Conservation (phyloP, 2,329 filamentous ascomycete species). For the Fusarium napiforme region DNA sequence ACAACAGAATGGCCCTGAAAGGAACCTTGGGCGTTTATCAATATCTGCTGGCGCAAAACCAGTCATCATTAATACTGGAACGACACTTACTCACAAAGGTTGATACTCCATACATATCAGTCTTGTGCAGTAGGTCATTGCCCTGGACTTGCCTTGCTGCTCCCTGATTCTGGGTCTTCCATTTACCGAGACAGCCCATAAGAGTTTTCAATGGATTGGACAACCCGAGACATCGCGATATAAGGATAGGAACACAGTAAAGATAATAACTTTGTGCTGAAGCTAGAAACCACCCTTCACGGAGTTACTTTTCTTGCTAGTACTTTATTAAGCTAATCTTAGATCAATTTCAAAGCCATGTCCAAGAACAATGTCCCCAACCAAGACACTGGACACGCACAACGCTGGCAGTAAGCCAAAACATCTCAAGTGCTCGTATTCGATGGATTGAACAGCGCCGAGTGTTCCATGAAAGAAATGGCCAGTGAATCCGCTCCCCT, state of each 20-base stretch:
- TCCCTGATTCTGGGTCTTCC: neutral
- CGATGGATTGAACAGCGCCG: neutral
- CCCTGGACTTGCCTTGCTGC: neutral
- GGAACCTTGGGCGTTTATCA: neutral
- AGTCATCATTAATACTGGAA: too few relatives aligned
- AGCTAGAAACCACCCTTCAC: neutral
- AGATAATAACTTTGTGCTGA: fast-evolving
- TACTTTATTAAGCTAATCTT: neutral
- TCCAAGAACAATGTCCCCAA: neutral
- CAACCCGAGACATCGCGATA: too few relatives aligned
- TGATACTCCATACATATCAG: too few relatives aligned
- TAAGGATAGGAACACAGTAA: fast-evolving
- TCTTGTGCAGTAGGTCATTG: neutral
- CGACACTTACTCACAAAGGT: too few relatives aligned
- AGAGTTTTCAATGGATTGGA: neutral
- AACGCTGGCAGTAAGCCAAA: too few relatives aligned
- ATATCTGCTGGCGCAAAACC: neutral
- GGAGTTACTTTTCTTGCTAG: too few relatives aligned
- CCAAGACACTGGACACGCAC: neutral
- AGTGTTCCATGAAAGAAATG: neutral
- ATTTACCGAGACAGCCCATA: neutral
- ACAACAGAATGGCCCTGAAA: neutral
- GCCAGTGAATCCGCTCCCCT: neutral
- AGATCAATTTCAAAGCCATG: too few relatives aligned
- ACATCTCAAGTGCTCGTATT: too few relatives aligned